Evolutionary conservation across 83 land plant species (phyloP), one percentile per base, ranked within the genome.

Genomic region (Diphasiastrum complanatum): DNA sequence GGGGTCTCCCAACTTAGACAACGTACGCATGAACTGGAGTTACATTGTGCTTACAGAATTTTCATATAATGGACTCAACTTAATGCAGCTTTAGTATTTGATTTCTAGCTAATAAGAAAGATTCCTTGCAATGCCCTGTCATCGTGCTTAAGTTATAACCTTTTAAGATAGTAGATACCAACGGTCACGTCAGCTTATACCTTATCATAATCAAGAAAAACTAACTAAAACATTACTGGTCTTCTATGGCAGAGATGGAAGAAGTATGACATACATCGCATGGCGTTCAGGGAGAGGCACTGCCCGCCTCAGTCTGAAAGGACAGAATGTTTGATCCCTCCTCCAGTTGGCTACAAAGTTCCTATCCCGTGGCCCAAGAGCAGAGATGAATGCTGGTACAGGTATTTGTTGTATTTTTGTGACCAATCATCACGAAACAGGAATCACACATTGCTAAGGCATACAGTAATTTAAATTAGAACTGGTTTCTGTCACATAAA

Each of bases 341-440:
- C 99, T 1, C 99, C 99, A 20, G 69, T 62, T 47, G 99, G 99
- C 20, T 93, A 93, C 70, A 85, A 83, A 68, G 34, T 68, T 23
- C 96, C 99, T 35, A 84, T 93, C 32, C 73, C 41, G 49, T 93
- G 99, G 99, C 99, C 99, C 24, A 74, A 78, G 56, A 93, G 99
- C 79, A 75, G 63, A 55, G 70, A 80, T 58, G 75, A 89, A 34
- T 85, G 89, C 62, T 93, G 99, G 99, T 93, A 89, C 78, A 83
- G 84, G 99, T 93, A 80, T 1, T 16, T 40, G 12, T 8, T 16
- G 8, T 40, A 40, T 40, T 8, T 40, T 16, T 40, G n/a, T n/a
- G n/a, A n/a, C n/a, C n/a, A n/a, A n/a, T n/a, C n/a, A n/a, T n/a
- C n/a, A n/a, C n/a, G n/a, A n/a, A n/a, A n/a, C n/a, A n/a, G n/a